Evolutionary conservation across 371 early-diverging fungal species (phyloP).

Genomic region (Rhizopus microsporus): DNA sequence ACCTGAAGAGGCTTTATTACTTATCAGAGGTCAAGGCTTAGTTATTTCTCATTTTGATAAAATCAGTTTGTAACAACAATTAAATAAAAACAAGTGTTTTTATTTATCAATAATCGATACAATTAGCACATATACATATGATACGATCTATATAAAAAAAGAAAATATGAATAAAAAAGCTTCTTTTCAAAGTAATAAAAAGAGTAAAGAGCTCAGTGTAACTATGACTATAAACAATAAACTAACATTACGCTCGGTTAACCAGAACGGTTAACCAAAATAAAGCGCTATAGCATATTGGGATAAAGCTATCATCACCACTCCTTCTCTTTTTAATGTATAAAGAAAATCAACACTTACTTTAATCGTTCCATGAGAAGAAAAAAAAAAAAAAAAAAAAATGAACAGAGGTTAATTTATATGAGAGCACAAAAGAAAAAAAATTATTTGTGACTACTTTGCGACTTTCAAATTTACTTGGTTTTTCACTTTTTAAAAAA

Average conservation of each 20-base stretch:
- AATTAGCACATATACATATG: neutral
- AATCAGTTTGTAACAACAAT: constrained; percentile 7
- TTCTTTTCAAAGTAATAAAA: neutral
- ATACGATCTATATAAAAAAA: neutral
- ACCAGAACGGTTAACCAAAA: constrained; percentile 37
- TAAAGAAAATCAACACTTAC: neutral
- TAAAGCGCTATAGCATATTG: constrained; percentile 31
- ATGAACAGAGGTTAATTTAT: neutral
- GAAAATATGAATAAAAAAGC: neutral
- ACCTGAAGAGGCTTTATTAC: constrained; percentile 25
- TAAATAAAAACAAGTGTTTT: constrained; percentile 5
- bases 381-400: neutral
- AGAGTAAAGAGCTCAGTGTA: constrained; percentile 32
- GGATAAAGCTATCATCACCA: constrained; percentile 30
- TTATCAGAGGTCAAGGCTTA: constrained; percentile 43
- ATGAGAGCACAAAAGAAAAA: neutral
- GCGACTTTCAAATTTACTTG: too few species aligned
- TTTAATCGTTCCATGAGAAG: neutral
- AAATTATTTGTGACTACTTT: neutral
- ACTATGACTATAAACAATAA: constrained; percentile 36
- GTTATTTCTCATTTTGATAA: constrained; percentile 22
- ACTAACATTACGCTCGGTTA: constrained; percentile 35
- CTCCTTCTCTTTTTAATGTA: constrained; percentile 3
- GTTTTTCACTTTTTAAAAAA: too few species aligned
- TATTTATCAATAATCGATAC: neutral